Evolutionary conservation across 2,329 filamentous ascomycete species (phyloP), one percentile per base, ranked within the genome.

Genomic region (Cytospora schulzeri): DNA sequence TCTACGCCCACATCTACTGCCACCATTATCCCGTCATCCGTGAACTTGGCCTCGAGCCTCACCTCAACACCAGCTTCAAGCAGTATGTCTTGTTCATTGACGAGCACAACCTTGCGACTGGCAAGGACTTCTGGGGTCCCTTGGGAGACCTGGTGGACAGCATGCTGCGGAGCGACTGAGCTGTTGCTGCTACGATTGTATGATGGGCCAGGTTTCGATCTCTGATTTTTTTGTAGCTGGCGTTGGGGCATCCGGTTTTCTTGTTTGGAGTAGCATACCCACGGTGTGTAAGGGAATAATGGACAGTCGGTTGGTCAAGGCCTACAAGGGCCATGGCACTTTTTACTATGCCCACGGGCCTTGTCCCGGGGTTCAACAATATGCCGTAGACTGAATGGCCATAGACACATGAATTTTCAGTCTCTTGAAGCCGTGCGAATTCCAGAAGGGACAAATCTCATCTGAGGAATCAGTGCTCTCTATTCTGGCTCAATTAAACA

Each of bases 1-100:
- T 99, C 68, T 99, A 99, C 77, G 95, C 95, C 52, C 95, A 99
- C 80, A 97, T 99, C 72, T 99, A 99, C 86, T 99, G 96, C 82
- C 95, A 99, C 79, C 95, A 99, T 81, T 99, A 99, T 79, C 93
- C 93, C 41, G 93, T 99, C 70, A 90, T 99, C 70, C 91, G 96
- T 65, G 93, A 97, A 76, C 86, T 99, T 48, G 95, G 95, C 26
- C 85, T 99, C 65, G 95, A 99, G 79, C 93, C 96, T 53, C 95
- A 99, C 78, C 86, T 99, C 69, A 99, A 99, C 80, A 99, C 95
- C 17, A 96, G 92, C 79, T 99, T 99, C 87, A 99, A 99, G 85
- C 95, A 99, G 79, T 99, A 98, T 74, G 95, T 99, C 68, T 85
- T 99, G 65, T 99, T 99, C 78, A 93, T 99, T 71, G 93, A 99